Conservation (phyloP, 2,329 filamentous ascomycete genomes). For the Parasarocladium wereldwijsianum region DNA sequence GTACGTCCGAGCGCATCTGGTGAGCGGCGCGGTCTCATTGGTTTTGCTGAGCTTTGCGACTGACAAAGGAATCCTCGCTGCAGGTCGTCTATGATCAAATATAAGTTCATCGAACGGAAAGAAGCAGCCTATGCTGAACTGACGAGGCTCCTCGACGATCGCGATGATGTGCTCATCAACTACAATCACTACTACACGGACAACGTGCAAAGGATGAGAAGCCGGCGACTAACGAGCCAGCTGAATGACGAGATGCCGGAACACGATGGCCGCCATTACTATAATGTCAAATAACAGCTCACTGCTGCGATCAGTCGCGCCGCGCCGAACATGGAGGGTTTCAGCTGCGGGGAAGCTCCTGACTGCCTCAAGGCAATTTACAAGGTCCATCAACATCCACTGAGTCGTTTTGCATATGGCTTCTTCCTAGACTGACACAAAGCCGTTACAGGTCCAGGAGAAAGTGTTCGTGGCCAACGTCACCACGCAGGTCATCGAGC, state of each 20-base stretch:
- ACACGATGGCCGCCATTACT: too few relatives aligned
- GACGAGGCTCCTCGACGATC: neutral
- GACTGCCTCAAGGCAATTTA: neutral
- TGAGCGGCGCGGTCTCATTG: too few relatives aligned
- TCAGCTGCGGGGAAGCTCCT: neutral
- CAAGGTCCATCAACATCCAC: neutral
- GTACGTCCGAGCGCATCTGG: too few relatives aligned
- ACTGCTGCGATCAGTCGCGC: too few relatives aligned
- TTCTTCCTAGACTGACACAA: neutral
- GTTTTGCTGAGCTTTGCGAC: too few relatives aligned
- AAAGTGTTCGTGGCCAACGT: neutral
- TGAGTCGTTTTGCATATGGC: neutral
- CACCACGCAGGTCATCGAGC: neutral
- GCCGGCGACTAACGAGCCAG: too few relatives aligned
- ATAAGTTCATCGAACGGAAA: too few relatives aligned
- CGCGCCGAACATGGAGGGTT: neutral
- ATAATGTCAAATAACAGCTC: too few relatives aligned
- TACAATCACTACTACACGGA: neutral
- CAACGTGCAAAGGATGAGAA: neutral
- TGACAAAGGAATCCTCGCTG: too few relatives aligned
- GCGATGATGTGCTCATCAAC: neutral
- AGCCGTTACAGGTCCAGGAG: neutral
- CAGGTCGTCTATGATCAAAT: too few relatives aligned
- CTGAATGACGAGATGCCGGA: too few relatives aligned
- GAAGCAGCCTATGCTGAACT: neutral